A percentile compares a stretch with the other conserved stretches of the same genome.
Conservation (phyloP, 2,329 filamentous ascomycete species). For the Fusarium veterinarium region DNA sequence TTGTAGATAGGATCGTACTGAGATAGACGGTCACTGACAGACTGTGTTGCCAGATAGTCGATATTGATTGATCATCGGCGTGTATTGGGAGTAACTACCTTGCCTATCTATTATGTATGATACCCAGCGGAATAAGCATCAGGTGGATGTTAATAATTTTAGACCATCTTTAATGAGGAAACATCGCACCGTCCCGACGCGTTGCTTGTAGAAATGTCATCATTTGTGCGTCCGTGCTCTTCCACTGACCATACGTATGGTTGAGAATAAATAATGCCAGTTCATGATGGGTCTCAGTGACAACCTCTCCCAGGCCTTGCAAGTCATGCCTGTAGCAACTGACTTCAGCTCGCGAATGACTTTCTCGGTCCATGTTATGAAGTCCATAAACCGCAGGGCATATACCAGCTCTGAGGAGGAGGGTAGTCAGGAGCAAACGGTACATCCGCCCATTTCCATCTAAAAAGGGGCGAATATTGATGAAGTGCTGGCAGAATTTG, state of each 20-base stretch:
- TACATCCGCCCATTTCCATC: constrained; percentile 52
- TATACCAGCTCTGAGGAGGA: constrained; percentile 45
- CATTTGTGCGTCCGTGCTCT: not conserved
- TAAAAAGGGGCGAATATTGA: constrained; percentile 51
- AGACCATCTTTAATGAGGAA: not conserved
- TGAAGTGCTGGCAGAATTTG: constrained; percentile 46
- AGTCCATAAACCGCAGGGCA: constrained; percentile 2
- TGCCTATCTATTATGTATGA: constrained; percentile 36
- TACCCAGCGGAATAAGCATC: constrained; percentile 36
- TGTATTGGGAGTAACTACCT: constrained; percentile 13
- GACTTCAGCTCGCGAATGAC: not conserved
- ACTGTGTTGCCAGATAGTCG: not conserved
- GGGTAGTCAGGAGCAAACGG: constrained; percentile 49
- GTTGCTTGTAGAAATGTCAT: not conserved
- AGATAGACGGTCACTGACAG: constrained; percentile 37
- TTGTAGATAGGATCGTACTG: constrained; percentile 50
- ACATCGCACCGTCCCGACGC: not conserved
- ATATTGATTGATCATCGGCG: not conserved
- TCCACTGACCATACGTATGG: not conserved
- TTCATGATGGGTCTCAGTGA: no score
- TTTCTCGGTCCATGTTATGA: not conserved
- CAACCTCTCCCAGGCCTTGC: not conserved
- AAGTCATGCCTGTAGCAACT: not conserved
- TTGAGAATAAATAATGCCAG: not conserved
- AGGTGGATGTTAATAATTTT: not conserved